Evolutionary conservation across 352 stramenopile genomes (phyloP), one percentile per base, ranked within the genome.

Genomic region (Phytophthora quininea): DNA sequence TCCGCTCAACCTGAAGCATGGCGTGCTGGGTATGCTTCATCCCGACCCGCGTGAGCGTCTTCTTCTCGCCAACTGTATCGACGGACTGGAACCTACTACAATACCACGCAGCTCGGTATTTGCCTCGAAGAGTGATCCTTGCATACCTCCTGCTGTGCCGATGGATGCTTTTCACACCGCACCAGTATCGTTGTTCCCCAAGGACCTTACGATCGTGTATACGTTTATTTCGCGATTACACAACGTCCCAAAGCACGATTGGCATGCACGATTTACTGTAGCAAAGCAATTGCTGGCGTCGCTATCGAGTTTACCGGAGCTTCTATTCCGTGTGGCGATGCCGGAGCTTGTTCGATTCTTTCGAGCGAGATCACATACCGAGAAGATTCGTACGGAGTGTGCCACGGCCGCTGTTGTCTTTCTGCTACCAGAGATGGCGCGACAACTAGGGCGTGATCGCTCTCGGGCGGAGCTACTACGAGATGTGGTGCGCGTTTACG

Each of bases 341-440:
- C 82, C 86, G 0, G 79, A 89, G 3, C 52, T 93, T 5, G 35
- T 77, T 6, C 74, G 67, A 9, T 89, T 91, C 46, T 91, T 92
- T 55, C 74, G 82, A 45, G 53, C 77, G 0, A 64, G 59, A 0
- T 77, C 73, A 1, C 76, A 88, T 32, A 77, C 69, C 1, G 73
- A 88, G 40, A 52, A 68, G 0, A 80, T 82, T 50, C 61, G 73
- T 3, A 69, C 74, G 3, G 73, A 88, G n/a, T 68, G 73, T 45
- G 83, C 88, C 2, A 67, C 65, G 11, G 69, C 78, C 9, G 85
- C 83, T n/a, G 70, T 89, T 3, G 73, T 93, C 1, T 88, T 89
- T 45, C 19, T 91, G n/a, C 70, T 92, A 11, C 71, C 76, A 3
- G 62, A 69, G 6, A 69, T 95, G 38, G 61, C 66, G 0, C 62